These are phyloP conservation scores for Chalciporus chontae DNA, from an alignment of 768 basidiomycete genomes.

Conservation along the genomic window DNA sequence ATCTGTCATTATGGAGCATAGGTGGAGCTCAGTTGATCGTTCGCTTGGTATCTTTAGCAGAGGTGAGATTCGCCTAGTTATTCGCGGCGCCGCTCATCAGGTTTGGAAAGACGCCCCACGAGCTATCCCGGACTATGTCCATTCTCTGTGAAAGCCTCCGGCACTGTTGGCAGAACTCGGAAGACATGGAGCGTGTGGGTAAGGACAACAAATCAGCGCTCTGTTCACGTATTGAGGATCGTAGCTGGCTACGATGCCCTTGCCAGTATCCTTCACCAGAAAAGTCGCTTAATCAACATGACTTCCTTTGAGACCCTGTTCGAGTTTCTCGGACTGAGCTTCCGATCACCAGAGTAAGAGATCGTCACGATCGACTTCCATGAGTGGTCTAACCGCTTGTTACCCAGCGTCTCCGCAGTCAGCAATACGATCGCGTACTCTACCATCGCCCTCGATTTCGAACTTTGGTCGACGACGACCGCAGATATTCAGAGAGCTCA, in stretches of 20 bases:
- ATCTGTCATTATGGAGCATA: constrained; percentile 75
- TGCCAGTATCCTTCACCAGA: constrained; percentile 65
- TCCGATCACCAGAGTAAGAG: constrained; percentile 74
- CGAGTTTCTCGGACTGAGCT: constrained; percentile 82
- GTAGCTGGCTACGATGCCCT: constrained; percentile 88
- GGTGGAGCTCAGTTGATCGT: constrained; percentile 78
- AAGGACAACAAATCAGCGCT: constrained; percentile 28
- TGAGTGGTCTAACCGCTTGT: constrained; percentile 1
- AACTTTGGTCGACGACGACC: constrained; percentile 77
- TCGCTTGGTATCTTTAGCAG: constrained; percentile 71
- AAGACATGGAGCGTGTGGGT: constrained; percentile 91
- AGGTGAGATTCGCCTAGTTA: constrained; percentile 39
- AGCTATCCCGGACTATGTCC: constrained; percentile 67
- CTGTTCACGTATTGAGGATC: not conserved
- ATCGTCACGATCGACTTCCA: not conserved
- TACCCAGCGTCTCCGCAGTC: constrained; percentile 63
- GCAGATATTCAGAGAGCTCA: constrained; percentile 75
- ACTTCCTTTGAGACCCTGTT: constrained; percentile 81
- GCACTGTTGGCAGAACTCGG: constrained; percentile 90
- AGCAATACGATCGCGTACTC: constrained; percentile 80
- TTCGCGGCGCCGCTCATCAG: not conserved
- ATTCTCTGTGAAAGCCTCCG: constrained; percentile 75
- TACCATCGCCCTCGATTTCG: constrained; percentile 83
- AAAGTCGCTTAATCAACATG: constrained; percentile 72
- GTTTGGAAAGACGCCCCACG: constrained; percentile 59